Conservation (phyloP, 129 eudicot genomes). For the Pittosporum tobira region DNA sequence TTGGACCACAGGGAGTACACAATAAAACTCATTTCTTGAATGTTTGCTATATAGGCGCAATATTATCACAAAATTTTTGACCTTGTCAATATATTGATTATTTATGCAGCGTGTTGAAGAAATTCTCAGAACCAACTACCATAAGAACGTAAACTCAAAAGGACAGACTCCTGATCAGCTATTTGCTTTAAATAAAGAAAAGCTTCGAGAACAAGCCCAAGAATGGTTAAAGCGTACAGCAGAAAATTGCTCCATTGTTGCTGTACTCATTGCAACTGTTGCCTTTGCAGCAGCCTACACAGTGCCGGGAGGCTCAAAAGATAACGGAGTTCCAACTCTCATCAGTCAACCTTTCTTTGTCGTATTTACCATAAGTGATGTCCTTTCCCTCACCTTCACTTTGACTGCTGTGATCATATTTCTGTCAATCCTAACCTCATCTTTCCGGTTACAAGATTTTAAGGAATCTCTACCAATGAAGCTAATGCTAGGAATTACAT, state of each 20-base stretch:
- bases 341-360: conserved; percentile 12
- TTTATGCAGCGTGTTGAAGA: conserved; percentile 25
- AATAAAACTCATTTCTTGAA: too few species aligned
- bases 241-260: conserved; percentile 37
- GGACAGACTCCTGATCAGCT: conserved; percentile 21
- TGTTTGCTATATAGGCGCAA: background rate
- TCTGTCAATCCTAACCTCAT: conserved; percentile 29
- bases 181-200: conserved; percentile 18
- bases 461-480: conserved; percentile 15
- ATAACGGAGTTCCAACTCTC: conserved; percentile 26
- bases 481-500: conserved; percentile 16
- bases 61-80: background rate
- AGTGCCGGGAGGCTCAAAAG: conserved; percentile 26
- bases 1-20: too few species aligned
- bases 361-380: conserved; percentile 25
- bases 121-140: conserved; percentile 4
- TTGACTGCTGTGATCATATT: conserved; percentile 25
- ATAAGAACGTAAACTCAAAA: conserved; percentile 13
- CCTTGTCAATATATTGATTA: background rate
- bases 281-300: conserved; percentile 49
- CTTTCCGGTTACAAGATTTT: conserved; percentile 23
- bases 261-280: conserved; percentile 40
- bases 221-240: conserved; percentile 33
- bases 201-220: conserved; percentile 21
- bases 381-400: conserved; percentile 27